Base-by-base conservation (phyloP, 2,329 filamentous ascomycete species). In the Apiospora sp. region DNA sequence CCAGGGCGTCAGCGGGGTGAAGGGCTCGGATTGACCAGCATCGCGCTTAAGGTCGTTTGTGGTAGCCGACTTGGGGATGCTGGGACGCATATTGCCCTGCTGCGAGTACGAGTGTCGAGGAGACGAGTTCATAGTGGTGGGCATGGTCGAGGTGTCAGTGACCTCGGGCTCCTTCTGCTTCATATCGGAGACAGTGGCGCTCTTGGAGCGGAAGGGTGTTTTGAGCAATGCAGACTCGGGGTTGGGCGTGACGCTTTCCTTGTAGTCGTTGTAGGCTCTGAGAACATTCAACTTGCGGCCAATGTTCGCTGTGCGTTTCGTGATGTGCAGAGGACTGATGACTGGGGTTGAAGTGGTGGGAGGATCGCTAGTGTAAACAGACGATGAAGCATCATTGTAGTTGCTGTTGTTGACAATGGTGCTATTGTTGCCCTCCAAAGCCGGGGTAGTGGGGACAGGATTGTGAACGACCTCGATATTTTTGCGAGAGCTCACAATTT, bases 1-100 rank as follows among this genome's bases (percentile, higher is more conserved):
- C 67, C 75, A 81, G 0, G 79, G 78, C 0, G 80, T 80, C 27
- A 81, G 71, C 1, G 80, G 79, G 0, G 77, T 78, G 67, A 76
- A 79, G 1, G 75, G 76, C 24, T 76, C 73, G 14, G 49, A 48
- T 1, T 71, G 70, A 5, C 46, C 19, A n/a, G n/a, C 24, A 22
- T 71, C 71, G 34, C 34, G 70, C 22, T 37, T 34, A 12, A 71
- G 37, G 44, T 72, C 71, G 8, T 61, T 41, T 22, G 24, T 49
- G 19, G 72, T 73, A 12, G 73, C 67, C 13, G 73, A 70, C 49
- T 76, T 75, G 67, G 72, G 46, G 1, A 75, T 67, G 30, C 68
- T 64, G 22, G 49, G 24, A 27, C 61, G 71, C 61, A 30, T 24
- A 10, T 22, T 49, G 58, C 58, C 58, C 34, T 41, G 58, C 19